A percentile compares a stretch with the other conserved stretches of the same genome.
These are phyloP conservation scores for Scleromitrula shiraiana DNA, from an alignment of 2,329 filamentous ascomycete species.

Conservation along the genomic window DNA sequence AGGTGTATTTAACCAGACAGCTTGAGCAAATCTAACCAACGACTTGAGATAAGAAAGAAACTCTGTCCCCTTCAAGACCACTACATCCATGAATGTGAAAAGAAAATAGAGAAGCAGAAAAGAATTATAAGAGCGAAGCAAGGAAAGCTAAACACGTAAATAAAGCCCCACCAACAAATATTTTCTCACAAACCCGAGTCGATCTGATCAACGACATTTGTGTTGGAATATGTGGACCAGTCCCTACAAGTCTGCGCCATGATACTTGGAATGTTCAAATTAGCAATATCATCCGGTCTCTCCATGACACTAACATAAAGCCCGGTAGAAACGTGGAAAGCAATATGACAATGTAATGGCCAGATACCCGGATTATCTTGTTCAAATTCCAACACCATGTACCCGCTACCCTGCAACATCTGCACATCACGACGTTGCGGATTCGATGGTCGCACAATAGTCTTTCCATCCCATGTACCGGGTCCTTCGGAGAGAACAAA, in stretches of 20 bases:
- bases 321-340: conserved; percentile 40
- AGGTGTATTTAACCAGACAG: too few species aligned
- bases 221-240: conserved; percentile 42
- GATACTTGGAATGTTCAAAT: conserved; percentile 39
- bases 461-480: conserved; percentile 19
- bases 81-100: too few species aligned
- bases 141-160: too few species aligned
- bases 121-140: too few species aligned
- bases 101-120: too few species aligned
- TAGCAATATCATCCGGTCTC: conserved; percentile 33
- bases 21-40: too few species aligned
- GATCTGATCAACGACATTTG: conserved; percentile 42
- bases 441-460: conserved; percentile 36
- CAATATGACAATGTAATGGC: conserved; percentile 44
- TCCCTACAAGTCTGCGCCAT: conserved; percentile 47
- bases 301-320: conserved; percentile 36
- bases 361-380: conserved; percentile 46
- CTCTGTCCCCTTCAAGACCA: too few species aligned
- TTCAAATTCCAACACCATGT: conserved; percentile 38
- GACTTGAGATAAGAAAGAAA: too few species aligned
- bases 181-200: conserved; percentile 43
- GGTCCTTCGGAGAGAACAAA: conserved; percentile 49
- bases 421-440: conserved; percentile 46
- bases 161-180: too few species aligned
- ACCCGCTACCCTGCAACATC: conserved; percentile 34